These are phyloP conservation scores for Leccinum rimulosum DNA, from an alignment of 768 basidiomycete genomes.

Conservation along the genomic window DNA sequence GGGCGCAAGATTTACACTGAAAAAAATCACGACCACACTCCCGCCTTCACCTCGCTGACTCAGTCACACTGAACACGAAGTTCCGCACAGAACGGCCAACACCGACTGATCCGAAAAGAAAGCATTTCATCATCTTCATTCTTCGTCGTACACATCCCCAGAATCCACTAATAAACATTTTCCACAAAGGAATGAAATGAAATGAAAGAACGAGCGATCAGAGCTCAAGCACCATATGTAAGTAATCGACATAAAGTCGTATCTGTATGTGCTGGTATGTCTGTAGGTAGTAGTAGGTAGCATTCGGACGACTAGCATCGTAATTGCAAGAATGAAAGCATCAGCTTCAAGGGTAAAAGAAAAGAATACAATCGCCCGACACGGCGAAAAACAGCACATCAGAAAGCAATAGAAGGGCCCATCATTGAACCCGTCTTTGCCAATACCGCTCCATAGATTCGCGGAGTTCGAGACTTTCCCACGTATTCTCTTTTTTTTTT, in stretches of 20 bases:
- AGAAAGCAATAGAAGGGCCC: neutral
- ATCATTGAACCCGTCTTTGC: slow-evolving; percentile 20
- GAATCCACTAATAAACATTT: slow-evolving; percentile 2
- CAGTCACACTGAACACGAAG: no score
- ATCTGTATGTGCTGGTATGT: neutral
- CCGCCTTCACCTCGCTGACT: no score
- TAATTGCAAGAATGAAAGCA: neutral
- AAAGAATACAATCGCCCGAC: neutral
- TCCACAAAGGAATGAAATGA: neutral
- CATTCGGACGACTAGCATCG: slow-evolving; percentile 1
- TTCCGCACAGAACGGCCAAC: no score
- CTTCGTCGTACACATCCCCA: slow-evolving; percentile 7
- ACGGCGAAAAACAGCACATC: neutral
- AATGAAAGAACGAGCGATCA: slow-evolving; percentile 1
- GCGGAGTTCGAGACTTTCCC: slow-evolving; percentile 64
- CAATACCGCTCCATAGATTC: slow-evolving; percentile 54
- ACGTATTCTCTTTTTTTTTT: slow-evolving; percentile 29
- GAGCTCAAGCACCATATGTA: neutral
- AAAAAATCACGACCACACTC: no score
- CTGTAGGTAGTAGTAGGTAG: neutral
- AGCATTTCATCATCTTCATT: neutral
- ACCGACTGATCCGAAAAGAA: no score
- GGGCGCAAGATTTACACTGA: no score
- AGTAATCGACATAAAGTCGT: slow-evolving; percentile 2
- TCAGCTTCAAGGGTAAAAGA: neutral